A percentile compares a stretch with the other conserved stretches of the same genome.
Evolutionary conservation across 805 yeast species (phyloP).

Genomic region (Candida broadrunensis): DNA sequence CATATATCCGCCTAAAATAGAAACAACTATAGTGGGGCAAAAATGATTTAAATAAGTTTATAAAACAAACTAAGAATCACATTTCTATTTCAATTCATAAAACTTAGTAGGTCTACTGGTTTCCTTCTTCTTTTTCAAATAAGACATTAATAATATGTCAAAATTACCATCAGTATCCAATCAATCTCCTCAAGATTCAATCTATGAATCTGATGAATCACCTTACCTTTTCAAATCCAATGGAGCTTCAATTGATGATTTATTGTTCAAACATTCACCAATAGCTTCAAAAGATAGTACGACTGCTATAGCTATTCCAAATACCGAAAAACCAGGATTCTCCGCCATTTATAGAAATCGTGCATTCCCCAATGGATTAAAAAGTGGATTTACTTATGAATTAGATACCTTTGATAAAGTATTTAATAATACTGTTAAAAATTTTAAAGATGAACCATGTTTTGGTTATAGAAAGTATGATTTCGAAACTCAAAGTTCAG

Average conservation of each 20-base stretch:
- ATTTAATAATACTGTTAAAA: slow-evolving; percentile 22
- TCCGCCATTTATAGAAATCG: slow-evolving; percentile 30
- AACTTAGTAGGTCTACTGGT: too few relatives aligned
- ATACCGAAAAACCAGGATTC: slow-evolving; percentile 18
- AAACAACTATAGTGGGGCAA: too few relatives aligned
- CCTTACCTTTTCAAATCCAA: slow-evolving; percentile 5
- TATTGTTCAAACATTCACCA: slow-evolving; percentile 6
- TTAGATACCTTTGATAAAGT: slow-evolving; percentile 36
- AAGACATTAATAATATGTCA: too few relatives aligned
- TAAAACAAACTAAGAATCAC: too few relatives aligned
- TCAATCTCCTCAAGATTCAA: background rate
- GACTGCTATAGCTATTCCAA: slow-evolving; percentile 11
- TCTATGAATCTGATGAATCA: slow-evolving; percentile 1
- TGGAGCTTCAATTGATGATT: slow-evolving; percentile 2
- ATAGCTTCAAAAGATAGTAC: slow-evolving; percentile 1
- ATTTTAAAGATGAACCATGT: slow-evolving; percentile 25
- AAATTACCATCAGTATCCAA: background rate
- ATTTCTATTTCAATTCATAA: too few relatives aligned
- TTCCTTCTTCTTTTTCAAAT: too few relatives aligned
- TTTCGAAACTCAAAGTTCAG: slow-evolving; percentile 24
- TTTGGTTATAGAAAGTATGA: slow-evolving; percentile 37
- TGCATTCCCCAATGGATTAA: slow-evolving; percentile 17
- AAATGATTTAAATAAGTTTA: too few relatives aligned
- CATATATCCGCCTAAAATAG: too few relatives aligned
- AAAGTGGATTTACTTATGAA: slow-evolving; percentile 27